Base-by-base conservation (phyloP, 768 basidiomycete genomes). In the Phylloporus sp. region DNA sequence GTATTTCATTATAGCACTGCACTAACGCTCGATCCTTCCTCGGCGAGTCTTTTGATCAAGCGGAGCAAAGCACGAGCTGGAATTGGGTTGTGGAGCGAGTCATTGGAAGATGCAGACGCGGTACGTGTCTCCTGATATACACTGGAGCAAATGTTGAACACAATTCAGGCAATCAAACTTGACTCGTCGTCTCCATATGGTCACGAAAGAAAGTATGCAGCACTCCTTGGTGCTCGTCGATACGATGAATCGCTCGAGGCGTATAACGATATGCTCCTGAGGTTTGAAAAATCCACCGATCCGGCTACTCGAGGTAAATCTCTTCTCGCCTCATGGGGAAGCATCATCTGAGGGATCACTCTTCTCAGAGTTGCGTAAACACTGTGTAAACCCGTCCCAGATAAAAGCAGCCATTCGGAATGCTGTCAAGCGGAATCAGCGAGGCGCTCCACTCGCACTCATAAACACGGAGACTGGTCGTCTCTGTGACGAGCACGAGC, bases 241-340 rank as follows among this genome's bases (percentile, higher is more conserved):
- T 49, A 42, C 17, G 28, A 24, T 2, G 50, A 49, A 11, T 48
- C 50, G 3, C 42, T 51, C 14, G 18, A n/a, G 8, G 48, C 40
- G 0, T 18, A 28, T 9, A 7, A 27, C 3, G 17, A 27, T 7
- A 51, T 51, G 48, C 24, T 50, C 7, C n/a, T 15, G 11, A 29
- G 9, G 9, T 14, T 50, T 24, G 24, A 38, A 11, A 13, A 35
- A 14, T 39, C 49, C 2, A 1, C 27, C 1, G 28, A 50, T 35
- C 17, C 26, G 2, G 3, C n/a, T 6, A 35, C 18, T 15, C 46
- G 38, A 15, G 34, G 49, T 41, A 41, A 39, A 26, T 34, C 9
- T n/a, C 1, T 11, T 26, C 36, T 8, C 15, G 13, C n/a, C 4
- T 38, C 22, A 6, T 4, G 23, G 15, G 9, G 11, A 11, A 9